These are phyloP conservation scores for Ganoderma leucocontextum DNA, from an alignment of 1,284 basidiomycete genomes.

Conservation along the genomic window DNA sequence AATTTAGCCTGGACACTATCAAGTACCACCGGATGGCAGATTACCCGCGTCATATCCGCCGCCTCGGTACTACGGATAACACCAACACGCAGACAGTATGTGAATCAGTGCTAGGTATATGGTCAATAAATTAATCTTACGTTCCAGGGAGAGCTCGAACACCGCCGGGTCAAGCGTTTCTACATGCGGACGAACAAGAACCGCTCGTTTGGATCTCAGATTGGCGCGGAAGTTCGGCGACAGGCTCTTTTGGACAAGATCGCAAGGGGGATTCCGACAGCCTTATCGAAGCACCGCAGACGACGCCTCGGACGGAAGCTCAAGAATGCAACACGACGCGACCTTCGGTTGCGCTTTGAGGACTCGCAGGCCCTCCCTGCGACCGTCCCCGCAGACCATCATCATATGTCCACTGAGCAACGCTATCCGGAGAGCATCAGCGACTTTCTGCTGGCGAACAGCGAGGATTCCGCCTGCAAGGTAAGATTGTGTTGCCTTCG, in stretches of 20 bases:
- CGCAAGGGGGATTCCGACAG: background rate
- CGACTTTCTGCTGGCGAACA: constrained; percentile 20
- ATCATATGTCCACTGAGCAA: constrained; percentile 25
- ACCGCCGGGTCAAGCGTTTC: constrained; percentile 42
- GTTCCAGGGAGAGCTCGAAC: constrained; percentile 42
- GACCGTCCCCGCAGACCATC: constrained; percentile 18
- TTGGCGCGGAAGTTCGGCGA: constrained; percentile 31
- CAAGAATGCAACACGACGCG: background rate
- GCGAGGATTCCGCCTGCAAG: constrained; percentile 29
- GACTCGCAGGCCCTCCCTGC: constrained; percentile 11
- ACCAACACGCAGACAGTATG: constrained; percentile 25
- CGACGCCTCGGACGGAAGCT: background rate
- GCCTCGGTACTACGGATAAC: constrained; percentile 45
- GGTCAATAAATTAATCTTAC: background rate
- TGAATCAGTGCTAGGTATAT: background rate
- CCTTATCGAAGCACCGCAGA: background rate
- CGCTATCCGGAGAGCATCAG: constrained; percentile 19
- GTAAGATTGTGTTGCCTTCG: constrained; percentile 13
- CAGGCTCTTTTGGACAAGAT: constrained; percentile 7
- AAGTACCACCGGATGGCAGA: constrained; percentile 45
- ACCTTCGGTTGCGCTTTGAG: background rate
- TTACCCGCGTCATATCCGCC: constrained; percentile 39
- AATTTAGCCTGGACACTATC: constrained; percentile 39
- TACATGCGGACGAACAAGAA: constrained; percentile 44
- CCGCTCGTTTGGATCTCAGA: constrained; percentile 29